Percentiles rank a stretch among this genome's conserved stretches.
These are phyloP conservation scores for Rauvolfia tetraphylla DNA, from an alignment of 257 asterid species.

Conservation along the genomic window DNA sequence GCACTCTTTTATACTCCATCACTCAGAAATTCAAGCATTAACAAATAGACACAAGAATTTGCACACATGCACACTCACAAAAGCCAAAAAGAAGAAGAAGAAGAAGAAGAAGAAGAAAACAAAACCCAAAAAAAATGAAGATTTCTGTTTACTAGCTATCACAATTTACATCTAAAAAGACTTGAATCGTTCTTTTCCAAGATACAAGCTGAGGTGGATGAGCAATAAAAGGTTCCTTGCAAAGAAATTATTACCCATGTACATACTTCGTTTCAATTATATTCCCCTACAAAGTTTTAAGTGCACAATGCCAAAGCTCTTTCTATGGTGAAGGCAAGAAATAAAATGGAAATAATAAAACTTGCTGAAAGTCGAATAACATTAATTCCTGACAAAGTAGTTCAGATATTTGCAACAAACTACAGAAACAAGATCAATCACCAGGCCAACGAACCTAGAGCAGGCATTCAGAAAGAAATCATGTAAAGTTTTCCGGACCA, in stretches of 20 bases:
- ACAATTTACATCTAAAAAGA: neutral
- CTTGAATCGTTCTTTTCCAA: neutral
- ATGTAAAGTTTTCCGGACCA: neutral
- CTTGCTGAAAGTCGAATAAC: neutral
- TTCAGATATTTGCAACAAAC: neutral
- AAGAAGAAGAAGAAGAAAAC: too few relatives aligned
- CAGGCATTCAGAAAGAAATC: neutral
- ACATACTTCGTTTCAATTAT: neutral
- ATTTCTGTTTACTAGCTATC: neutral
- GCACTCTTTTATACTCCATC: neutral
- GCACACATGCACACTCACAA: neutral
- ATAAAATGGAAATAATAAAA: neutral
- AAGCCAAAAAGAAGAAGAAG: neutral
- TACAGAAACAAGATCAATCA: neutral
- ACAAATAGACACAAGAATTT: neutral
- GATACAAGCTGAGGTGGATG: neutral
- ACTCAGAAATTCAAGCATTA: neutral
- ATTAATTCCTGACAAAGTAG: neutral
- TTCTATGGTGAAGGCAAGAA: neutral
- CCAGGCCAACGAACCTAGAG: neutral
- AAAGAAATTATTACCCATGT: neutral
- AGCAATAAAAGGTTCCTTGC: neutral
- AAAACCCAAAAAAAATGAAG: neutral
- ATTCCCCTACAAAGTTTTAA: neutral
- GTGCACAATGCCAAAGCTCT: neutral